Percentiles rank a stretch among this genome's conserved stretches.
Conservation (phyloP, 2,329 filamentous ascomycete genomes). For the Epichloe gansuensis region DNA sequence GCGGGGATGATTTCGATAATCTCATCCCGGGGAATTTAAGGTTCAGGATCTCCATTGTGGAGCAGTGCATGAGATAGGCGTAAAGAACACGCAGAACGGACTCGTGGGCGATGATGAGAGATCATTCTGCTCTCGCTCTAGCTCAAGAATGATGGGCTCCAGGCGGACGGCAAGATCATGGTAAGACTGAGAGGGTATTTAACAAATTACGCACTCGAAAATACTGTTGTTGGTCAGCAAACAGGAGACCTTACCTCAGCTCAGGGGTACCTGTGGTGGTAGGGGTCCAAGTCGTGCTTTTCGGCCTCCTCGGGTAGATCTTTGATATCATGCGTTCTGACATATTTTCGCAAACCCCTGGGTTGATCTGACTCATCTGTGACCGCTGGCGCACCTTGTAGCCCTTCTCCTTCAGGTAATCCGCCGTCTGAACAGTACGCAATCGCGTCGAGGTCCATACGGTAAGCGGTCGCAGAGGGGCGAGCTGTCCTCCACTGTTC, state of each 20-base stretch:
- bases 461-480: constrained; percentile 65
- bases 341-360: constrained; percentile 90
- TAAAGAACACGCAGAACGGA: constrained; percentile 95
- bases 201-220: not conserved
- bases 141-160: constrained; percentile 92
- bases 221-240: not conserved
- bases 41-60: constrained; percentile 84
- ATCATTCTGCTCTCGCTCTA: constrained; percentile 94
- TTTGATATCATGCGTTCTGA: constrained; percentile 69
- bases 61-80: constrained; percentile 97
- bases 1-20: constrained; percentile 98
- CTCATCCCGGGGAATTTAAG: constrained; percentile 85
- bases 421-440: constrained; percentile 80
- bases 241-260: constrained; percentile 53
- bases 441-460: constrained; percentile 93
- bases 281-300: constrained; percentile 89
- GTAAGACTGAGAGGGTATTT: constrained; percentile 57
- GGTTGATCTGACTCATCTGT: constrained; percentile 95
- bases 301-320: constrained; percentile 78
- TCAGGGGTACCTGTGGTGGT: constrained; percentile 90
- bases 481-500: constrained; percentile 48
- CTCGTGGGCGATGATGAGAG: constrained; percentile 96
- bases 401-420: constrained; percentile 64
- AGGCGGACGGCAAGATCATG: constrained; percentile 96
- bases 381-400: constrained; percentile 84